These are phyloP conservation scores for Coemansia sp. DNA, from an alignment of 371 early-diverging fungal genomes.

Conservation along the genomic window DNA sequence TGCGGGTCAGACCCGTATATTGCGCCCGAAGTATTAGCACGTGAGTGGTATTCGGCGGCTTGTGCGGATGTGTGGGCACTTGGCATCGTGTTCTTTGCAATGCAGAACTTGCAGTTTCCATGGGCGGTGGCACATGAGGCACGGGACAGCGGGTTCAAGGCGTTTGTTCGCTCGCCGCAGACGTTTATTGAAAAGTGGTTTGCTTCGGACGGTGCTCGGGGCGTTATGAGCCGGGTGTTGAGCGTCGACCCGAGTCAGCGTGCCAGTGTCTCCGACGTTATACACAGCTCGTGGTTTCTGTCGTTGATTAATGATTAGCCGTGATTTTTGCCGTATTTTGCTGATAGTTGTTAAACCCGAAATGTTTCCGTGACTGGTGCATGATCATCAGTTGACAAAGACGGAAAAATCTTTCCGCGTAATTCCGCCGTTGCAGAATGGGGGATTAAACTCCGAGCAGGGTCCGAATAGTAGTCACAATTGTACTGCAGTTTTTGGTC, in stretches of 20 bases:
- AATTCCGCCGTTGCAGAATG: too few species aligned
- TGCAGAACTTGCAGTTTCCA: conserved; percentile 66
- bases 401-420: too few species aligned
- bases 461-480: too few species aligned
- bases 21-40: conserved; percentile 78
- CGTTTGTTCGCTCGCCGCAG: conserved; percentile 30
- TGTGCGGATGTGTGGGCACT: conserved; percentile 70
- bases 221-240: conserved; percentile 49
- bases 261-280: conserved; percentile 52
- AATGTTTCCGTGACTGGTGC: too few species aligned
- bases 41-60: conserved; percentile 58
- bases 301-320: not conserved
- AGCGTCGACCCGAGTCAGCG: conserved; percentile 57
- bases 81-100: conserved; percentile 68
- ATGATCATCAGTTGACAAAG: too few species aligned
- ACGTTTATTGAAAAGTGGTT: conserved; percentile 36
- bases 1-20: conserved; percentile 91
- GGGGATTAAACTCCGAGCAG: too few species aligned
- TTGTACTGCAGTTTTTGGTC: too few species aligned
- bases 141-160: conserved; percentile 36
- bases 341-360: too few species aligned
- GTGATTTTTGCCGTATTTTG: too few species aligned
- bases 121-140: conserved; percentile 55
- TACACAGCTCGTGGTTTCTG: conserved; percentile 57
- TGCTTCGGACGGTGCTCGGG: conserved; percentile 1